phyloP scores from a whole-genome alignment of 2,329 filamentous ascomycete genomes.

The Fusarium sp. region DNA sequence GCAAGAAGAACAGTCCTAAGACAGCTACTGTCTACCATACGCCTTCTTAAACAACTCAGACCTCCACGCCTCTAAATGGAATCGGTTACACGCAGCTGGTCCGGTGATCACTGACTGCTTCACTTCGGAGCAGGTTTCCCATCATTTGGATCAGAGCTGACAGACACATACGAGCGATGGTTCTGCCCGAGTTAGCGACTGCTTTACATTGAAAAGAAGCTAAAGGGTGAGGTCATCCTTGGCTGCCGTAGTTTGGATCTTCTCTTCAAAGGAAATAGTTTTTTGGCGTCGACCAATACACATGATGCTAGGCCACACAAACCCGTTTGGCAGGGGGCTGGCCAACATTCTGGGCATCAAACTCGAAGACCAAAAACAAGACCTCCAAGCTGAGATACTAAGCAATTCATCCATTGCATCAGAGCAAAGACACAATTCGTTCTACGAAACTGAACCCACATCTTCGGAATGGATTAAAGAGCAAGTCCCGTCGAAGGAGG shows the following conservation, averaged over 20 bases:
- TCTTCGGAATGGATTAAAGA: conserved; percentile 75
- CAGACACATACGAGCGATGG: neutral
- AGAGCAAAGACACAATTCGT: conserved; percentile 75
- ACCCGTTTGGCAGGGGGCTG: conserved; percentile 74
- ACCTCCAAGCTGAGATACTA: conserved; percentile 67
- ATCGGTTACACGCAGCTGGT: conserved; percentile 2
- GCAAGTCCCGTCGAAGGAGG: conserved; percentile 65
- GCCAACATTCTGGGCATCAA: conserved; percentile 88
- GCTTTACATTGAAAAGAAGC: neutral
- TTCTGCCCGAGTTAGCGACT: neutral
- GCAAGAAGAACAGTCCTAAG: conserved; percentile 12
- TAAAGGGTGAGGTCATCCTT: neutral
- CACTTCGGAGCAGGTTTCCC: neutral
- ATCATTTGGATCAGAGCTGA: neutral
- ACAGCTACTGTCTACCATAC: neutral
- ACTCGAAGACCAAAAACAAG: conserved; percentile 65
- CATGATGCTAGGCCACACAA: conserved; percentile 41
- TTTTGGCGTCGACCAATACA: neutral
- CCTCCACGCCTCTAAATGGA: conserved; percentile 17
- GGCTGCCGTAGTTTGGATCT: neutral
- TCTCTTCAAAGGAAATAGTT: neutral
- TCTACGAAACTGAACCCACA: conserved; percentile 84
- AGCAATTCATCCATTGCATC: conserved; percentile 85
- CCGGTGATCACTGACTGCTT: conserved; percentile 11
- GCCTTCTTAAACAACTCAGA: conserved; percentile 14